phyloP scores from a whole-genome alignment of 1,139 yeast genomes.

The Blastobotrys persicus region DNA sequence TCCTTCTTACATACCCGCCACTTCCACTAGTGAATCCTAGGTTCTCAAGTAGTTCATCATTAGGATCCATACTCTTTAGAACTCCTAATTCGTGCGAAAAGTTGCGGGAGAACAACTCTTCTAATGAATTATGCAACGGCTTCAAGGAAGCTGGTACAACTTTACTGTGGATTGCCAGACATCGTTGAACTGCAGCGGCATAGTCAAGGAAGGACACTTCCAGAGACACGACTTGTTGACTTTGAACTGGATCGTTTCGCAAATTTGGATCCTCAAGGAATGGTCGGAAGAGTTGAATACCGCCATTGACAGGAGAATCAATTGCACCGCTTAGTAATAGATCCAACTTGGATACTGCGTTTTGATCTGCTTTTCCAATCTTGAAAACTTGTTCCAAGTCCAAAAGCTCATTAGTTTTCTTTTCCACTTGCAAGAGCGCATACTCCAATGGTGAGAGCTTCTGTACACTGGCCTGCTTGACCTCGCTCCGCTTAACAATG shows the following conservation, averaged over 20 bases:
- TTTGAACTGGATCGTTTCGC: conserved; percentile 38
- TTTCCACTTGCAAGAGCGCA: conserved; percentile 65
- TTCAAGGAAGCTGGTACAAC: conserved; percentile 58
- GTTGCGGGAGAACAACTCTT: conserved; percentile 62
- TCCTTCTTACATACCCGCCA: not conserved
- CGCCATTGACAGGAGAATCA: conserved; percentile 91
- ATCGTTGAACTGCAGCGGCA: conserved; percentile 60
- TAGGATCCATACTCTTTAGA: conserved; percentile 11
- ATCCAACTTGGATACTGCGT: conserved; percentile 52
- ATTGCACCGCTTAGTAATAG: conserved; percentile 84
- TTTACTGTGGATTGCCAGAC: conserved; percentile 67
- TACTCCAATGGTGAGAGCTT: conserved; percentile 82
- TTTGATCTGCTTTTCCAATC: conserved; percentile 53
- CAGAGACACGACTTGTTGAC: conserved; percentile 49
- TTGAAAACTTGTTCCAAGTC: conserved; percentile 65
- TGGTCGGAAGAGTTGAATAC: conserved; percentile 77
- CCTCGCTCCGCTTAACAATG: conserved; percentile 79
- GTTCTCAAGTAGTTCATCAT: conserved; percentile 12
- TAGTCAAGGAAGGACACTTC: conserved; percentile 67
- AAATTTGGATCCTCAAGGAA: conserved; percentile 52
- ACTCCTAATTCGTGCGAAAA: conserved; percentile 61
- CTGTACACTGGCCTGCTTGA: conserved; percentile 50
- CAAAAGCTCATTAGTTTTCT: conserved; percentile 69
- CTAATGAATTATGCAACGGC: conserved; percentile 64
- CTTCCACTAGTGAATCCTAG: conserved; percentile 3